Conservation (phyloP, 257 asterid species). For the Plantago major region DNA sequence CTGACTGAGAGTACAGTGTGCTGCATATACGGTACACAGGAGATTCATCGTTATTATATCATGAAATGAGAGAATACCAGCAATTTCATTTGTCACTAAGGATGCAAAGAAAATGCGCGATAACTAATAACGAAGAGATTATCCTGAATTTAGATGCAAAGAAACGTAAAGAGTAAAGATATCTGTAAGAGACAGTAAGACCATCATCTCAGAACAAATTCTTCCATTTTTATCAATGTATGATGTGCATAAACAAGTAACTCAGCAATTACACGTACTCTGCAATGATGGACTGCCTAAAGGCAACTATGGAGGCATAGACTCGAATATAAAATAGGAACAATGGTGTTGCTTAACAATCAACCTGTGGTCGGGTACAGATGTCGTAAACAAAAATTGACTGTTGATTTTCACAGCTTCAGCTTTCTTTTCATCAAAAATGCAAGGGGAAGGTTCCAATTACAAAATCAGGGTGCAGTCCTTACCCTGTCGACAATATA, state of each 20-base stretch:
- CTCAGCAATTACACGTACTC: no score
- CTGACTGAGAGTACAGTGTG: slow-evolving; percentile 68
- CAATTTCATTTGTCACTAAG: no score
- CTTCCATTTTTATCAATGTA: no score
- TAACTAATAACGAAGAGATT: no score
- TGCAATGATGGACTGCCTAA: not conserved
- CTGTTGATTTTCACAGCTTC: slow-evolving; percentile 2
- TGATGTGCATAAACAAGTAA: no score
- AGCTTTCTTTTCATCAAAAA: not conserved
- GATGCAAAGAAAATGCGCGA: no score
- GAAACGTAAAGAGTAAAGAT: no score
- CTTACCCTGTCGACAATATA: slow-evolving; percentile 31
- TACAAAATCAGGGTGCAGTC: not conserved
- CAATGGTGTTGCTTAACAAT: not conserved
- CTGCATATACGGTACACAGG: slow-evolving; percentile 82
- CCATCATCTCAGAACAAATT: no score
- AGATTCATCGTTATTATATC: no score
- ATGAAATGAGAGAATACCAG: no score
- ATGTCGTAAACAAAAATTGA: slow-evolving; percentile 1
- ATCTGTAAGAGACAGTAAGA: no score
- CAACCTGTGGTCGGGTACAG: not conserved
- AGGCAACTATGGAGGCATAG: not conserved
- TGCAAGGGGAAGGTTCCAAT: not conserved
- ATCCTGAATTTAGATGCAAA: no score
- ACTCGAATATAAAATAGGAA: not conserved